phyloP scores from a whole-genome alignment of 1,139 yeast genomes.

The Kluyveromyces sp. region DNA sequence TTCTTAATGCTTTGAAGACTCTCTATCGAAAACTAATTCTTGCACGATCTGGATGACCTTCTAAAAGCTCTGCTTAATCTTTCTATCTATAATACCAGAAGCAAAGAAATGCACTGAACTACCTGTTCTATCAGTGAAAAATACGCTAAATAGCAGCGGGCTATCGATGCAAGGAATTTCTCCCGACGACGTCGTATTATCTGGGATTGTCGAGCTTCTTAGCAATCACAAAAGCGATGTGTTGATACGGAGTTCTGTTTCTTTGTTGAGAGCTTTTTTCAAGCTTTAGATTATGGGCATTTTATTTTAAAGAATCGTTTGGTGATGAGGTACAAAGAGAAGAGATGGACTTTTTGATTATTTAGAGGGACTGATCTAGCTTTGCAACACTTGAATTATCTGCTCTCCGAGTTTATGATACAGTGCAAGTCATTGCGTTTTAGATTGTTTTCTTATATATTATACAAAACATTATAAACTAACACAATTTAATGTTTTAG shows the following conservation, averaged over 20 bases:
- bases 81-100: background rate
- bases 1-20: no score
- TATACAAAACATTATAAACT: constrained; percentile 7
- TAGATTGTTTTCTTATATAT: constrained; percentile 3
- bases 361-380: no score
- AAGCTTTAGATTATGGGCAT: background rate
- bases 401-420: background rate
- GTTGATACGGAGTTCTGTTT: background rate
- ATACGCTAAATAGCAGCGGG: background rate
- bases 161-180: no score
- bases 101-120: background rate
- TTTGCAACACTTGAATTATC: background rate
- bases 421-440: background rate
- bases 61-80: no score
- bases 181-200: no score
- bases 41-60: no score
- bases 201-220: no score
- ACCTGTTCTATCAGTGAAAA: background rate
- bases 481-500: constrained; percentile 4
- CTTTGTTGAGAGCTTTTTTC: background rate
- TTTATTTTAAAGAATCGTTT: background rate
- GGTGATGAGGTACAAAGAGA: background rate
- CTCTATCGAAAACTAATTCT: no score
- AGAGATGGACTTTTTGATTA: no score
- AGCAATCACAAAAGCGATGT: background rate